Base-by-base conservation (phyloP, 139 green algal species). In the Marvania coccoides region DNA sequence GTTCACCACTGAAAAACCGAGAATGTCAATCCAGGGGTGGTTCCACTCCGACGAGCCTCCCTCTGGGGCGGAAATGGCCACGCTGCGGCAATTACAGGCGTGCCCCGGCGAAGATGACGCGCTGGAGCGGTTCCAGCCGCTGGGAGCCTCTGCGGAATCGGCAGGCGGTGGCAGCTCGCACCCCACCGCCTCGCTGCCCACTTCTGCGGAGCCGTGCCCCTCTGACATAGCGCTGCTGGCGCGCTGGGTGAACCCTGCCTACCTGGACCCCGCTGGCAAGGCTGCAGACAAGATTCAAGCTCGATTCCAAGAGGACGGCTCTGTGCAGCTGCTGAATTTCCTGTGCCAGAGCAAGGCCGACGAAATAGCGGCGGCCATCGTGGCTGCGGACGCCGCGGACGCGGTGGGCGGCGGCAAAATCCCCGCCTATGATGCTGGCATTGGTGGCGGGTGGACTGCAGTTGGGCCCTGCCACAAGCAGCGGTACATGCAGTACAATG, bases 401-500 rank as follows among this genome's bases (percentile, higher is more conserved):
- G 55, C 55, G 6, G 59, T 89, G 33, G 84, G 81, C 4, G 7
- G 35, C 9, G 68, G 75, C 23, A 31, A 47, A 42, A 35, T 76
- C 10, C 78, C 78, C 2, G 24, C 40, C 5, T 80, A 82, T 14
- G 24, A 55, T n/a, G 72, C 76, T 8, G 83, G 84, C 26, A 39
- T 78, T 30, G 28, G 47, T 14, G 66, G 63, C 47, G 74, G 79
- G 30, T 93, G 88, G 87, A 24, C 39, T 35, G 33, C 74, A 13
- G 53, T 81, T 9, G 87, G 85, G 0, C 90, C 89, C 5, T 72
- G 81, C 1, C 86, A 95, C 74, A 95, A 93, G 82, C 90, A 93
- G 81, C 83, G 90, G 19, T 95, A 86, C 80, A 37, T 94, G 59
- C 39, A 31, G 4, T 89, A 81, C 71, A 33, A 36, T 10, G 31